Base-by-base conservation (phyloP, 495 filamentous ascomycete species). In the Lophium mytilinum region DNA sequence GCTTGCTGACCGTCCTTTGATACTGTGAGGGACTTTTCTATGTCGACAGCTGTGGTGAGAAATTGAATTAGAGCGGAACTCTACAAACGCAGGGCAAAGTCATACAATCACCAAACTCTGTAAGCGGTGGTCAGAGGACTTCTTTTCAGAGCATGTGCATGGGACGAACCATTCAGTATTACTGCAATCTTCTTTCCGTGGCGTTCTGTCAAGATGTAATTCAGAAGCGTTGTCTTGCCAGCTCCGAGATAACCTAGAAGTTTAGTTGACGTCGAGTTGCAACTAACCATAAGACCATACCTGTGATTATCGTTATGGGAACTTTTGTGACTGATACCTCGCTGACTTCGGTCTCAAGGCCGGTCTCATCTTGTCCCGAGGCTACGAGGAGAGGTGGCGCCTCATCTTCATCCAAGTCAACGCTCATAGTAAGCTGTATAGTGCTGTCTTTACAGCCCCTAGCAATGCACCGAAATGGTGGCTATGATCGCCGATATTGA, bases 121-220 rank as follows among this genome's bases (percentile, higher is more conserved):
- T 30, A 30, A 3, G 3, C 24, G 3, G 6, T 6, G 24, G 24
- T 30, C 6, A 30, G 24, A 30, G 24, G 24, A 2, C 24, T 30
- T 30, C 24, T 3, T 1, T 52, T 17, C 24, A 24, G 14, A 48
- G 1, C 34, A 45, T 49, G 54, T 42, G 50, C 54, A 52, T 58
- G 45, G 12, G 4, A 76, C 75, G 59, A 68, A 82, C 89, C 92
- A 71, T 98, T 98, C 74, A 97, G 81, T 56, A 98, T 98, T 24
- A 98, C 93, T 9, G 93, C 93, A 68, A 98, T 90, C 69, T 85
- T 93, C 77, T 96, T 97, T 66, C 91, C 92, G 79, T 97, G 93
- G 52, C 89, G 83, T 58, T 90, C 90, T 18, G 83, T 90, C 37
- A 98, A 76, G 42, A 98, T 96, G 69, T 97, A 94, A 66, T 98